A percentile compares a stretch with the other conserved stretches of the same genome.
Conservation (phyloP, 805 yeast species). For the Candida sakaeoensis region DNA sequence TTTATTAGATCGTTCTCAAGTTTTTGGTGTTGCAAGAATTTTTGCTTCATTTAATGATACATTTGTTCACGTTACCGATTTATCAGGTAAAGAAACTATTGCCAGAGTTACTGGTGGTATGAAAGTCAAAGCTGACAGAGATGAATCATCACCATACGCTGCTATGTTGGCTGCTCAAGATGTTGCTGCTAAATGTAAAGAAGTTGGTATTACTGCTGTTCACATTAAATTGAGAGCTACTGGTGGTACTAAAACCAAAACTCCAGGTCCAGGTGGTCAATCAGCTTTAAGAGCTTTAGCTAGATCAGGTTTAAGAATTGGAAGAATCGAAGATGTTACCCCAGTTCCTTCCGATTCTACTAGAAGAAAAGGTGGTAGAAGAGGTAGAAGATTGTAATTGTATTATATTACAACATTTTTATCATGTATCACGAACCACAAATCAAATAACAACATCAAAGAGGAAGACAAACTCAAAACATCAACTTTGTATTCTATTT, state of each 20-base stretch:
- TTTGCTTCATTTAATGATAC: constrained; percentile 99
- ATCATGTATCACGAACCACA: constrained; percentile 1
- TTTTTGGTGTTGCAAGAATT: constrained; percentile 99
- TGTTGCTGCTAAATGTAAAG: constrained; percentile 98
- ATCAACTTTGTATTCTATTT: constrained; percentile 8
- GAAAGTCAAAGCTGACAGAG: constrained; percentile 99
- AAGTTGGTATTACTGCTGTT: constrained; percentile 99
- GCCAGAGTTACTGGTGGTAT: constrained; percentile 99
- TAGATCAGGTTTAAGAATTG: constrained; percentile 99
- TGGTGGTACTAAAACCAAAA: constrained; percentile 99
- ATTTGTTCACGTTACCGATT: constrained; percentile 98
- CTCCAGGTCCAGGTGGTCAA: constrained; percentile 99
- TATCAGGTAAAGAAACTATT: constrained; percentile 99
- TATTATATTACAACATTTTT: not conserved
- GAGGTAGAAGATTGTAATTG: constrained; percentile 98
- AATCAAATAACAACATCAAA: not conserved
- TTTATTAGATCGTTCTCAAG: constrained; percentile 83
- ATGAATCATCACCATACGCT: constrained; percentile 99
- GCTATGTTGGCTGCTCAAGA: constrained; percentile 99
- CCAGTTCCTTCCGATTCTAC: constrained; percentile 99
- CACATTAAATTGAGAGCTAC: constrained; percentile 99
- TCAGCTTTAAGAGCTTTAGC: constrained; percentile 98
- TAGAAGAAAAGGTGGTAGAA: constrained; percentile 99
- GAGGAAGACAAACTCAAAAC: not conserved
- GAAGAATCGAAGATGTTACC: constrained; percentile 99